Percentiles rank a stretch among this genome's conserved stretches.
These are phyloP conservation scores for Glycine latifolia DNA, from an alignment of 306 rosid species.

Conservation along the genomic window DNA sequence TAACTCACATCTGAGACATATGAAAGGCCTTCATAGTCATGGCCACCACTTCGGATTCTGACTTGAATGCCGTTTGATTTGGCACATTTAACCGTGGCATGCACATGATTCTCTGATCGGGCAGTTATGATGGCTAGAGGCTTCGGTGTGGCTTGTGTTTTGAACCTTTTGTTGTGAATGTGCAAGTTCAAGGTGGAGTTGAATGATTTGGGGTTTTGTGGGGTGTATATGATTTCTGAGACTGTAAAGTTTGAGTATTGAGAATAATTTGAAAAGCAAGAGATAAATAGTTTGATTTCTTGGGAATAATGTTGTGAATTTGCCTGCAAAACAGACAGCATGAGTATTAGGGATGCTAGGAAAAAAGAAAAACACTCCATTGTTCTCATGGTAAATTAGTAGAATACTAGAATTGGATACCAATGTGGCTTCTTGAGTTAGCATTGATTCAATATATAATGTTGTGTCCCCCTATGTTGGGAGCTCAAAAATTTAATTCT, in stretches of 20 bases:
- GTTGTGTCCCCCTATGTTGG: not conserved
- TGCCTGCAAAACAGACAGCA: not conserved
- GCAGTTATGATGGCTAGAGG: constrained; percentile 46
- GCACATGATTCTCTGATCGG: not conserved
- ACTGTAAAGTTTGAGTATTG: not conserved
- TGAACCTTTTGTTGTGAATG: constrained; percentile 31
- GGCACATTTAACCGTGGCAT: constrained; percentile 46
- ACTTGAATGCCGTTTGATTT: constrained; percentile 30
- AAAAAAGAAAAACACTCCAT: not conserved
- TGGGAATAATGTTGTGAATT: constrained; percentile 4
- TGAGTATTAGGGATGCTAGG: not conserved
- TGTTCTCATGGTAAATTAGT: not conserved
- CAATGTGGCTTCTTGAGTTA: not conserved
- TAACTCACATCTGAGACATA: constrained; percentile 41
- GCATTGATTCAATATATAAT: not conserved
- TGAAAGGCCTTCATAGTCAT: constrained; percentile 49
- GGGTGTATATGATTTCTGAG: constrained; percentile 11
- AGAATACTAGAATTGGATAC: not conserved
- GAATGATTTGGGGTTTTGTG: constrained; percentile 18
- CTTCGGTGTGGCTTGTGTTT: constrained; percentile 35
- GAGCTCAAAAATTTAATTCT: not conserved
- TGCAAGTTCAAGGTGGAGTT: constrained; percentile 38
- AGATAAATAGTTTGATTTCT: not conserved
- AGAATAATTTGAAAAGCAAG: not conserved
- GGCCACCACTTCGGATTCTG: constrained; percentile 55